Evolutionary conservation across 2,329 filamentous ascomycete species (phyloP), one percentile per base, ranked within the genome.

Genomic region (Venturia asperata): DNA sequence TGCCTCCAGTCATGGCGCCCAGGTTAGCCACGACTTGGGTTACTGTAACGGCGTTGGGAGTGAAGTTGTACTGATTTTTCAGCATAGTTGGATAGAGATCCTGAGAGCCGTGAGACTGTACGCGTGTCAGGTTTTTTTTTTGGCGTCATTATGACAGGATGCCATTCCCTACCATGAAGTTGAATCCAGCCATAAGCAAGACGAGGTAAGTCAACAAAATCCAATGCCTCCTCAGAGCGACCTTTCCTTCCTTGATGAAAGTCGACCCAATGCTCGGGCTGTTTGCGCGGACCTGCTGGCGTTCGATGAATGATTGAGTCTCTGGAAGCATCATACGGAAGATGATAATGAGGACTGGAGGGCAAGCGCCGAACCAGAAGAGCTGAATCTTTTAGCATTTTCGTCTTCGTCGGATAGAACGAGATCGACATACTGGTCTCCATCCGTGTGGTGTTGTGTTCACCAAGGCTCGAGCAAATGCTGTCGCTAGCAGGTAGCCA

Each of bases 151-250:
- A 15, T 19, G 10, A 62, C 19, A 47, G 58, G 15, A 34, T 21
- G 11, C 9, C 15, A 5, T 17, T 45, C 63, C 72, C 66, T 69
- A 80, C 78, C 89, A 94, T 92, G 73, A 94, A 95, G 77, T 95
- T 96, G 80, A 96, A 94, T 4, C 91, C 91, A 1, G 90, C 88
- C 90, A 95, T 95, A 47, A 96, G 80, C 24, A 96, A 79, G 7
- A 96, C 90, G 66, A 96, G 80, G 76, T 96, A 96, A 43, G 86
- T 79, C 65, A 96, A 80, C 2, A 95, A 76, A 17, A 91, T 68
- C 92, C 92, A 96, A 75, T 96, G 90, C 13, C 85, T 83, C 75
- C 85, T 87, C 39, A 96, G 72, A 0, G 91, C 91, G 0, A 92
- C 84, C 70, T 89, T 90, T 67, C 89, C 91, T 76, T 96, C 91